These are phyloP conservation scores for Rhizopogon rudus DNA, from an alignment of 768 basidiomycete genomes.

Conservation along the genomic window DNA sequence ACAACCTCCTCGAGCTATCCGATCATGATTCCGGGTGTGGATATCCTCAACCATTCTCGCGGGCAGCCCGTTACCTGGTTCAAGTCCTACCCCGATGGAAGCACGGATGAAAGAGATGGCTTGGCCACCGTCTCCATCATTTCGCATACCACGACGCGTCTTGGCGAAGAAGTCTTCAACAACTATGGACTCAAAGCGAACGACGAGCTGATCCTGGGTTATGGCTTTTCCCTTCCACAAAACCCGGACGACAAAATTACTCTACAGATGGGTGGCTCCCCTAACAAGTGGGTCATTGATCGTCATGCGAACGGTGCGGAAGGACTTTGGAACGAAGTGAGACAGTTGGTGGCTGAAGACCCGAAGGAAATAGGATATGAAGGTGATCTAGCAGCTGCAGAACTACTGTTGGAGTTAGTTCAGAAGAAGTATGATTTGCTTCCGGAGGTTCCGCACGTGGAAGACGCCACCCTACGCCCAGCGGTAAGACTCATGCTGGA, in stretches of 20 bases:
- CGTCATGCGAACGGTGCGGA: conserved; percentile 50
- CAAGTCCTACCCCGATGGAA: conserved; percentile 35
- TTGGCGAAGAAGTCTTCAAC: conserved; percentile 68
- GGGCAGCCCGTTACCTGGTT: conserved; percentile 82
- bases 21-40: conserved; percentile 82
- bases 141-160: conserved; percentile 36
- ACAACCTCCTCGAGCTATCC: conserved; percentile 54
- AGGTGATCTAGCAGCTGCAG: conserved; percentile 55
- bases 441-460: conserved; percentile 29
- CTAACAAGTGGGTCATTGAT: conserved; percentile 56
- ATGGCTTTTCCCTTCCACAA: conserved; percentile 76
- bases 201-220: conserved; percentile 84
- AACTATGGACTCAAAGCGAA: conserved; percentile 94
- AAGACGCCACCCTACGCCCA: conserved; percentile 34
- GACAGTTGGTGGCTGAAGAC: conserved; percentile 23
- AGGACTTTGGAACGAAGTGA: conserved; percentile 56
- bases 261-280: conserved; percentile 61
- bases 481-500: conserved; percentile 62
- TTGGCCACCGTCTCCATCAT: conserved; percentile 56
- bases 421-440: conserved; percentile 44
- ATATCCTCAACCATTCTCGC: conserved; percentile 82
- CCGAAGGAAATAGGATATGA: conserved; percentile 38
- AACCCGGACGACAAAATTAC: conserved; percentile 89
- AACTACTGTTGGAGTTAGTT: conserved; percentile 64
- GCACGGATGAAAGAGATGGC: conserved; percentile 22